Percentiles rank a stretch among this genome's conserved stretches.
These are phyloP conservation scores for Coniochaeta prunicola DNA, from an alignment of 2,329 filamentous ascomycete species.

Conservation along the genomic window DNA sequence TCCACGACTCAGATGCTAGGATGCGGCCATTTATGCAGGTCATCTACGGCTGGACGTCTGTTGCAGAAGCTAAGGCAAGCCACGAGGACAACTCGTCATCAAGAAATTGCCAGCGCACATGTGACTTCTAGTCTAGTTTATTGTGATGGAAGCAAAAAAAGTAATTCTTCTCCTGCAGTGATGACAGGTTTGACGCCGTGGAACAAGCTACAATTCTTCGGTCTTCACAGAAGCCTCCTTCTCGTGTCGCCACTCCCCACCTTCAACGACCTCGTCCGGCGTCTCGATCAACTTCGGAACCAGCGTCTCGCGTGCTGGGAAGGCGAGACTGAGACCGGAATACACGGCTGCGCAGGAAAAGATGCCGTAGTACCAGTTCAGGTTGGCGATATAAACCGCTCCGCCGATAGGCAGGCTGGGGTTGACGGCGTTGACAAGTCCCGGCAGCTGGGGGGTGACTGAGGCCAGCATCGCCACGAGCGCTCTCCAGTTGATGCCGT, in stretches of 20 bases:
- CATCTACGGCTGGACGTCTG: background rate
- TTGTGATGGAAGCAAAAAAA: background rate
- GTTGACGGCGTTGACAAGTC: constrained; percentile 7
- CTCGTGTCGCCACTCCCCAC: background rate
- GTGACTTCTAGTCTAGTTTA: background rate
- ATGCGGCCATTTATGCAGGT: background rate
- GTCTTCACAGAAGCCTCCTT: background rate
- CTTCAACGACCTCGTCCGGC: constrained; percentile 1
- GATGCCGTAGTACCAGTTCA: constrained; percentile 8
- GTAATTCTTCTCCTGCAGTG: background rate
- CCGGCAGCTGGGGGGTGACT: constrained; percentile 5
- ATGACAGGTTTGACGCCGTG: background rate
- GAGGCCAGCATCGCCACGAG: constrained; percentile 7
- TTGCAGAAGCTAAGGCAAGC: background rate
- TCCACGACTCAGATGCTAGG: background rate
- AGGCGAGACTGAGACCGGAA: constrained; percentile 3
- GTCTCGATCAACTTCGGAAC: constrained; percentile 3
- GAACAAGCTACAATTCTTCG: background rate
- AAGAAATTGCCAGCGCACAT: background rate
- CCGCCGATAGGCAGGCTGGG: constrained; percentile 7
- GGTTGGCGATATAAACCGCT: constrained; percentile 1
- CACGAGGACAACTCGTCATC: too few species aligned
- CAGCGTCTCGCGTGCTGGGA: constrained; percentile 6
- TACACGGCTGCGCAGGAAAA: constrained; percentile 2
- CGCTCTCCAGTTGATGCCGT: constrained; percentile 12